These are phyloP conservation scores for Clarkia xantiana DNA, from an alignment of 345 rosid genomes.

Conservation along the genomic window DNA sequence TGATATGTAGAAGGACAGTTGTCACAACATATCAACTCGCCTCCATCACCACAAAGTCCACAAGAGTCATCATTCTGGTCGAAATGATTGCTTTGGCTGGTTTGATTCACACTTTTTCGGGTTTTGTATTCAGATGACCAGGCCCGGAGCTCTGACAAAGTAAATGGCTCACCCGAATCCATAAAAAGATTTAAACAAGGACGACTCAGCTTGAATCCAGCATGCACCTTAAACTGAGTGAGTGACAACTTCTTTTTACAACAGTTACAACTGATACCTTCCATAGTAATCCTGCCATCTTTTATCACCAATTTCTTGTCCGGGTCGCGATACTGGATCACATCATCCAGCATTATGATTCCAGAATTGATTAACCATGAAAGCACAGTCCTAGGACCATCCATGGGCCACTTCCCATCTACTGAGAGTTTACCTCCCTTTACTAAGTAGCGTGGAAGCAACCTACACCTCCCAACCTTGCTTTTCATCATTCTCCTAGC, in stretches of 20 bases:
- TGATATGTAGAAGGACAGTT: constrained; percentile 90
- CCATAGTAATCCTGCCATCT: constrained; percentile 38
- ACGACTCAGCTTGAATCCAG: constrained; percentile 49
- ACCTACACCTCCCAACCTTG: constrained; percentile 43
- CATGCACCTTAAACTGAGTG: constrained; percentile 68
- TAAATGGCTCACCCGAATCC: constrained; percentile 68
- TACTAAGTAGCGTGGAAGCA: constrained; percentile 44
- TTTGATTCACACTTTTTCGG: constrained; percentile 34
- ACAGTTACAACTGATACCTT: constrained; percentile 34
- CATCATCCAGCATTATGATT: constrained; percentile 48
- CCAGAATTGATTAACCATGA: constrained; percentile 61
- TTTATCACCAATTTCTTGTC: constrained; percentile 39
- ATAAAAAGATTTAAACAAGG: constrained; percentile 75
- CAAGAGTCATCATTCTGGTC: constrained; percentile 95
- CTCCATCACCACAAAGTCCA: constrained; percentile 86
- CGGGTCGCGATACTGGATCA: constrained; percentile 62
- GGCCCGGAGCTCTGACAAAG: constrained; percentile 71
- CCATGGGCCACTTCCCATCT: constrained; percentile 29
- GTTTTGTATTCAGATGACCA: constrained; percentile 79
- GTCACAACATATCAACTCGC: constrained; percentile 90
- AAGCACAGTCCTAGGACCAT: constrained; percentile 54
- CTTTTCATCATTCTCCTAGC: constrained; percentile 29
- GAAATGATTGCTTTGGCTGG: constrained; percentile 38
- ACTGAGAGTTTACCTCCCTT: constrained; percentile 27
- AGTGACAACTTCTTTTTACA: constrained; percentile 53